Conservation (phyloP, 257 asterid species). For the Pogostemon cablin region DNA sequence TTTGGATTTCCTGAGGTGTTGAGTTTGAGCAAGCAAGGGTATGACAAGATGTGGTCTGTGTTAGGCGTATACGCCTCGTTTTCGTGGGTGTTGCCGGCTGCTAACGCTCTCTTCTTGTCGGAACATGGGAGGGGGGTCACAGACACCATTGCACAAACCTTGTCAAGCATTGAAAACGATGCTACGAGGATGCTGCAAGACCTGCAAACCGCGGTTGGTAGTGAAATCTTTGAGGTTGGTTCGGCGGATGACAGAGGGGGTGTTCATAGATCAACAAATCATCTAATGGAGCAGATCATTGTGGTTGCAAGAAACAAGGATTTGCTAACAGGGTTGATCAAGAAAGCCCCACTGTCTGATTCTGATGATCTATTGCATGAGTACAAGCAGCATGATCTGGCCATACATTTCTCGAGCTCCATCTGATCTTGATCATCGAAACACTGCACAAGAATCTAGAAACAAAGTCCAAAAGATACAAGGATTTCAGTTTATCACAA, state of each 20-base stretch:
- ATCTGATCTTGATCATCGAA: slow-evolving; percentile 43
- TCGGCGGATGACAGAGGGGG: slow-evolving; percentile 34
- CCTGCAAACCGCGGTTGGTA: slow-evolving; percentile 27
- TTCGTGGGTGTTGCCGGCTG: slow-evolving; percentile 31
- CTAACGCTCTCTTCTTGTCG: slow-evolving; percentile 31
- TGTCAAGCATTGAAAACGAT: slow-evolving; percentile 34
- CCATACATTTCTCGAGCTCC: slow-evolving; percentile 35
- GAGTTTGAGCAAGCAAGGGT: slow-evolving; percentile 33
- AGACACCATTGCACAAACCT: neutral
- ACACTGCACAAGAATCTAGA: slow-evolving; percentile 34
- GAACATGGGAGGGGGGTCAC: slow-evolving; percentile 32
- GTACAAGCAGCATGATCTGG: neutral
- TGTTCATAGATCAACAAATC: slow-evolving; percentile 28
- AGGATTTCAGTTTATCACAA: slow-evolving; percentile 31
- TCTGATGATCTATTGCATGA: slow-evolving; percentile 26
- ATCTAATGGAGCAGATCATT: slow-evolving; percentile 35
- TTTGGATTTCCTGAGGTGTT: slow-evolving; percentile 40
- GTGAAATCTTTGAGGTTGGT: slow-evolving; percentile 12
- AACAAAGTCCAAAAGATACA: slow-evolving; percentile 24
- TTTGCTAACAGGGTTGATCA: slow-evolving; percentile 37
- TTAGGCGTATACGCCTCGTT: slow-evolving; percentile 38
- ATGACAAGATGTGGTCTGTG: slow-evolving; percentile 35
- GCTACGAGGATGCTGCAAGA: slow-evolving; percentile 40
- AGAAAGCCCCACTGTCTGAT: slow-evolving; percentile 30
- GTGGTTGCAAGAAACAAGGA: slow-evolving; percentile 32